Conservation (phyloP, 345 rosid species). For the Laguncularia racemosa region DNA sequence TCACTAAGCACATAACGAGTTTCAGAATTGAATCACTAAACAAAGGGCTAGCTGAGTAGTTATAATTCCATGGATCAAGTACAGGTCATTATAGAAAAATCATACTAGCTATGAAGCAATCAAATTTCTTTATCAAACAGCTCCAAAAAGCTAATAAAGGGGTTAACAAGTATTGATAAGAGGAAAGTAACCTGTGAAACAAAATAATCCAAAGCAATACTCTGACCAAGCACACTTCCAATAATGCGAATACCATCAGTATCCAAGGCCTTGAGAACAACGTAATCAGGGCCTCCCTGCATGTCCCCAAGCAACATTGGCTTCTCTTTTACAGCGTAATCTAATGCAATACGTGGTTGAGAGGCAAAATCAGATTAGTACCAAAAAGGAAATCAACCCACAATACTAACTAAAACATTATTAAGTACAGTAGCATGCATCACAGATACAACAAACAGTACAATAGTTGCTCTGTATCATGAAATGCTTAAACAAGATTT, state of each 20-base stretch:
- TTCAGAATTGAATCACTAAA: too few species aligned
- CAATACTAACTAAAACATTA: not conserved
- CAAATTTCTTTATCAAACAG: not conserved
- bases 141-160: not conserved
- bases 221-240: conserved; percentile 93
- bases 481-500: too few species aligned
- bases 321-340: conserved; percentile 84
- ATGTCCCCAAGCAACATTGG: conserved; percentile 61
- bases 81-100: too few species aligned
- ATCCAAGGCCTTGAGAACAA: conserved; percentile 68
- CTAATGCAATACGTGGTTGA: conserved; percentile 26
- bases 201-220: conserved; percentile 89
- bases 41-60: too few species aligned
- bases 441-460: too few species aligned
- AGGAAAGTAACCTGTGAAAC: conserved; percentile 68
- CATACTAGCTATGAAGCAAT: not conserved
- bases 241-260: conserved; percentile 78
- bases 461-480: too few species aligned
- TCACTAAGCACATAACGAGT: too few species aligned
- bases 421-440: too few species aligned
- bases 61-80: too few species aligned
- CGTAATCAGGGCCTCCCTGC: conserved; percentile 80
- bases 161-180: not conserved
- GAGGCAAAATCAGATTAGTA: conserved; percentile 5
- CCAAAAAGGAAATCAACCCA: not conserved